Conservation (phyloP, 148 eudicot species). For the Rhododendron vialii region DNA sequence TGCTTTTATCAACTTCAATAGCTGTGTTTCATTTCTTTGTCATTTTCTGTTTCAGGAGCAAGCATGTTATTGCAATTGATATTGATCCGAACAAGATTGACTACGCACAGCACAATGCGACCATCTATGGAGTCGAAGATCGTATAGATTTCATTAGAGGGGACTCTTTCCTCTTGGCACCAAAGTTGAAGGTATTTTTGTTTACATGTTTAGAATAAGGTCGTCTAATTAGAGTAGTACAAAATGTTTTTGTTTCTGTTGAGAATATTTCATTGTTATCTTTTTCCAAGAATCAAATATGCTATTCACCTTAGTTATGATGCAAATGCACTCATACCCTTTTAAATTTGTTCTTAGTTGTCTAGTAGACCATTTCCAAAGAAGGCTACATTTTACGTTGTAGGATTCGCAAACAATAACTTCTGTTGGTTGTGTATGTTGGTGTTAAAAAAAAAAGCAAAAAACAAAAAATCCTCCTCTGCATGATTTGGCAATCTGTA, state of each 20-base stretch:
- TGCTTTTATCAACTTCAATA: background rate
- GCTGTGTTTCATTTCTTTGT: background rate
- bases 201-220: background rate
- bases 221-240: background rate
- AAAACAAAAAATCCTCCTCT: background rate
- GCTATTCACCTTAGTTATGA: background rate
- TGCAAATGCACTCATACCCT: background rate
- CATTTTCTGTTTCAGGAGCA: slow-evolving; percentile 32
- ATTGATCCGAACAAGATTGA: slow-evolving; percentile 84
- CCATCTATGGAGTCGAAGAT: slow-evolving; percentile 73
- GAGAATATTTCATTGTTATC: background rate
- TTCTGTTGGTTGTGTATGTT: background rate
- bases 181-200: slow-evolving; percentile 36
- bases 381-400: background rate
- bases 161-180: slow-evolving; percentile 61
- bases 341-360: background rate
- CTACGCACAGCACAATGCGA: slow-evolving; percentile 77
- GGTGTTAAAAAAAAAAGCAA: background rate
- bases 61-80: slow-evolving; percentile 77
- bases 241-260: background rate
- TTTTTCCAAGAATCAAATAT: background rate
- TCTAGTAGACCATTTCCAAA: background rate
- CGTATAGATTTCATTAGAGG: slow-evolving; percentile 69
- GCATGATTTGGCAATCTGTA: too few species aligned
- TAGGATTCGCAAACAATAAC: background rate